Percentiles rank a stretch among this genome's conserved stretches.
Conservation (phyloP, 192 early-diverging fungal species). For the Podila horticola region DNA sequence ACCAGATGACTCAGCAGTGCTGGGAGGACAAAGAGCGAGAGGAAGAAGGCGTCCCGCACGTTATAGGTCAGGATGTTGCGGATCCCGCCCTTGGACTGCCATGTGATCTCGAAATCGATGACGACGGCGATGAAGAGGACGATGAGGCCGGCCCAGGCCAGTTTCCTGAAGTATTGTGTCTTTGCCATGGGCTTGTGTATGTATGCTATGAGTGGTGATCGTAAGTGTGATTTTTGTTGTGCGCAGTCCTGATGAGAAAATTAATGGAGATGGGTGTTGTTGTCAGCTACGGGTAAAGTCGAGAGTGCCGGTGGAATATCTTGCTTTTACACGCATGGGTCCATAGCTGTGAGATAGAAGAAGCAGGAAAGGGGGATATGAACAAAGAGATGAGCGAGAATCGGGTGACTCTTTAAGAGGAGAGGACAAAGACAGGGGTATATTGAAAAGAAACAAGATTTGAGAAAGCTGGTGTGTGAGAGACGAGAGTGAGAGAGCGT, state of each 20-base stretch:
- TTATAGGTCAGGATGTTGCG: constrained; percentile 29
- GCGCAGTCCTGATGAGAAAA: too few species aligned
- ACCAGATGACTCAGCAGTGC: constrained; percentile 27
- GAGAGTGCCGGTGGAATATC: too few species aligned
- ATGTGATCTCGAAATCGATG: constrained; percentile 22
- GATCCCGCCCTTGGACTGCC: not conserved
- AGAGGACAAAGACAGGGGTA: not conserved
- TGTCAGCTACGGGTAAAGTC: too few species aligned
- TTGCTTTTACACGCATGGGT: too few species aligned
- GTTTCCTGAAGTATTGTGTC: not conserved
- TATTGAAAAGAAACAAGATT: not conserved
- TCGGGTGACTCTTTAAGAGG: too few species aligned
- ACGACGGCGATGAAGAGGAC: constrained; percentile 7
- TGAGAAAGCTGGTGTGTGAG: not conserved
- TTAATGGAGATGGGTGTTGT: too few species aligned
- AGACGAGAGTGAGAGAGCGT: not conserved
- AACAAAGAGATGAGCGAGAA: too few species aligned
- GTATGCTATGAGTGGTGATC: not conserved
- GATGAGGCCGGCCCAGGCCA: not conserved
- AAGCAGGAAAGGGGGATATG: too few species aligned
- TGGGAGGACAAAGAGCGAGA: constrained; percentile 14
- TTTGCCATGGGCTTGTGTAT: constrained; percentile 1
- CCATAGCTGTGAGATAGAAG: too few species aligned
- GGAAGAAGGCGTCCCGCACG: constrained; percentile 22
- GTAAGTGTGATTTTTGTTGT: too few species aligned